phyloP scores from a whole-genome alignment of 2,329 filamentous ascomycete species.

The Fusarium circinatum region DNA sequence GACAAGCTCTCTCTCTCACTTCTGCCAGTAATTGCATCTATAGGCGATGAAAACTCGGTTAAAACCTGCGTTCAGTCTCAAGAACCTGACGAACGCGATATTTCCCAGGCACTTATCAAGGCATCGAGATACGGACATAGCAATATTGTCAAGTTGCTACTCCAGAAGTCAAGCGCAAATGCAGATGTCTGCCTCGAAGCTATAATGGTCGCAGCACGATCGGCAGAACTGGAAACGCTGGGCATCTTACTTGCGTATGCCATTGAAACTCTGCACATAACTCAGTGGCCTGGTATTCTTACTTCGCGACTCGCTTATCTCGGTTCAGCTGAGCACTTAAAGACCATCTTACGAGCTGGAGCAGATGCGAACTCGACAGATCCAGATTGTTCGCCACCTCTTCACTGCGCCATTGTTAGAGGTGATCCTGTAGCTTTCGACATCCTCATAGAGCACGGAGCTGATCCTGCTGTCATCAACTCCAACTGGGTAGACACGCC shows the following conservation, averaged over 20 bases:
- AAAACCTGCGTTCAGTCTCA: neutral
- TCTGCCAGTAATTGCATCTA: neutral
- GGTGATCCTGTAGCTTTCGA: neutral
- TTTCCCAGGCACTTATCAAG: neutral
- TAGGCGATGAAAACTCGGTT: accelerated
- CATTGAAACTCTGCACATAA: neutral
- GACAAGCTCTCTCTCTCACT: neutral
- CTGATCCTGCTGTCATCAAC: neutral
- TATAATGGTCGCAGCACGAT: neutral
- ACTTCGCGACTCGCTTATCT: accelerated
- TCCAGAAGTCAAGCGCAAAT: neutral
- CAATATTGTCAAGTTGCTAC: neutral
- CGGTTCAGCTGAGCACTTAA: neutral
- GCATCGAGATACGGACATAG: neutral
- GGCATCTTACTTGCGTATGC: neutral
- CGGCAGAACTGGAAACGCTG: neutral
- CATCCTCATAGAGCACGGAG: neutral
- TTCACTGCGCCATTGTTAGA: neutral
- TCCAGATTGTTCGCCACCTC: neutral
- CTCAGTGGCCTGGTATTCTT: neutral
- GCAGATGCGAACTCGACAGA: neutral
- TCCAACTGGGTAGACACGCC: neutral
- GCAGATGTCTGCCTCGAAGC: neutral
- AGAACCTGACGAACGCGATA: neutral
- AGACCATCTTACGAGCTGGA: neutral